These are phyloP conservation scores for Penicillium olsonii DNA, from an alignment of 2,329 filamentous ascomycete genomes.

Conservation along the genomic window DNA sequence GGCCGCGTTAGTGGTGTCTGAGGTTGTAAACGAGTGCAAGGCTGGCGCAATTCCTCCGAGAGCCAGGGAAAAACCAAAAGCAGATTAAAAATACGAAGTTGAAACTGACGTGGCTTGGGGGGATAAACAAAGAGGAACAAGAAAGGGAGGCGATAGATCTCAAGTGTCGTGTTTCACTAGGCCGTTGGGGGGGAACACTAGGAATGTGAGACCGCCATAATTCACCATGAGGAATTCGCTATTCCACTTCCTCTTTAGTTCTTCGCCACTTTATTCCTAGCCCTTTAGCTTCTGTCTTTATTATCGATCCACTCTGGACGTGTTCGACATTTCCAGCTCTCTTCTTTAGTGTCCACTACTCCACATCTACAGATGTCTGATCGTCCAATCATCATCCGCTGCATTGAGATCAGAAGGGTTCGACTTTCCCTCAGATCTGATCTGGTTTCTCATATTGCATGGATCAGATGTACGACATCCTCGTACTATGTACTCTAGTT, in stretches of 20 bases:
- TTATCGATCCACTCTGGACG: constrained; percentile 5
- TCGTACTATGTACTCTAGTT: too few relatives aligned
- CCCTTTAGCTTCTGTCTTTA: neutral
- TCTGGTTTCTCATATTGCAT: too few relatives aligned
- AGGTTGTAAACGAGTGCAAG: constrained; percentile 5
- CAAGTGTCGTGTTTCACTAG: constrained; percentile 22
- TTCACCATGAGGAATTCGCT: constrained; percentile 8
- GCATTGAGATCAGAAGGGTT: constrained; percentile 4
- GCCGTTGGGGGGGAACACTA: constrained; percentile 14
- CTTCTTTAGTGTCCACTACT: neutral
- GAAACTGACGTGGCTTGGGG: neutral
- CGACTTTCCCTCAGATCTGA: neutral
- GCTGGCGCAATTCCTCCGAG: neutral
- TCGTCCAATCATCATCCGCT: neutral
- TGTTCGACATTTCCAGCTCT: neutral
- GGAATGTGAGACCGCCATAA: constrained; percentile 28
- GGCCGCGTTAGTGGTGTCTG: neutral
- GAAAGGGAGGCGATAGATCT: constrained; percentile 1
- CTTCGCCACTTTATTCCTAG: neutral
- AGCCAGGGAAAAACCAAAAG: neutral
- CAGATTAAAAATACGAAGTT: neutral
- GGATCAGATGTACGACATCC: too few relatives aligned
- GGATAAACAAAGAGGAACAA: neutral
- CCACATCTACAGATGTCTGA: constrained; percentile 2
- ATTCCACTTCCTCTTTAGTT: constrained; percentile 8